Base-by-base conservation (phyloP, 805 yeast species). In the Candida chauliodis region DNA sequence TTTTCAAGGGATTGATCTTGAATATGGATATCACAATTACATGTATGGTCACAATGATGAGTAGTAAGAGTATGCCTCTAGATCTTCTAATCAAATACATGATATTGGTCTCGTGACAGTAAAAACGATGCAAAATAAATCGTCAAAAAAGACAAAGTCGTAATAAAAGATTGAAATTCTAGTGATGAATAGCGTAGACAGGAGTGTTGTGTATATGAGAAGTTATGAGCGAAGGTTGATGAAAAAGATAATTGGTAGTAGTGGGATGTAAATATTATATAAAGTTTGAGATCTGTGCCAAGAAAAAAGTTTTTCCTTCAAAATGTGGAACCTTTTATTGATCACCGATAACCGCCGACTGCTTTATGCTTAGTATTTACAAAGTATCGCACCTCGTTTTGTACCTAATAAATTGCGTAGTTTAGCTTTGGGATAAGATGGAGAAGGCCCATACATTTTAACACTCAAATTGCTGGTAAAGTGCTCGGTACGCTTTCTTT, bases 11-110 rank as follows among this genome's bases (percentile, higher is more conserved):
- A 30, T 26, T 37, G 20, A 30, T 43, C 8, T 41, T 40, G 9
- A 50, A 14, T 8, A 48, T 4, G 9, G 43, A 44, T 15, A 43
- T 14, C 3, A 45, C 37, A 10, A 49, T 40, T 3, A 49, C 16
- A 28, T 51, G 52, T n/a, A 47, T 17, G 13, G 44, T 19, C 8
- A 50, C n/a, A 5, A 51, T 33, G n/a, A 48, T 33, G 16, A 41
- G 32, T 13, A 47, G 31, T 20, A 50, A 18, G 6, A 46, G n/a
- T 8, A 50, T 8, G 35, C 52, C 51, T 29, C 55, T 37, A 5
- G 48, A 41, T 28, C 47, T 40, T 40, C 53, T 42, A 16, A 47
- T 37, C 36, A 29, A 4, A 13, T 16, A 20, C 39, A 36, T 36
- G 6, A 19, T 34, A 33, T 4, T 17, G 13, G 32, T 29, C 16